phyloP scores from a whole-genome alignment of 495 filamentous ascomycete genomes.

The Annulohypoxylon stygium region DNA sequence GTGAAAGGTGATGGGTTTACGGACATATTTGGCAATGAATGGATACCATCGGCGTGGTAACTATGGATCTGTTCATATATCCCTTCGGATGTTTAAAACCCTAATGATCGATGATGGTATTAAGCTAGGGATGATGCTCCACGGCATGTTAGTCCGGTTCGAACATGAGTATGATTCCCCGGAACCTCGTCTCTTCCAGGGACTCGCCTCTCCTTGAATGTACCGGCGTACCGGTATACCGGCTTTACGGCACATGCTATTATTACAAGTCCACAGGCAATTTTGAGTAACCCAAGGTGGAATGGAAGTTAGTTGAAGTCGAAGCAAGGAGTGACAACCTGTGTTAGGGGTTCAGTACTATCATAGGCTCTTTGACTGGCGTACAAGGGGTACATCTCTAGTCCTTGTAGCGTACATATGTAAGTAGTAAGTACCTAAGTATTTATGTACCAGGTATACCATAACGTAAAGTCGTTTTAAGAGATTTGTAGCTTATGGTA shows the following conservation, averaged over 20 bases:
- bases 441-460: too few species aligned
- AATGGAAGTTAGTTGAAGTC: not conserved
- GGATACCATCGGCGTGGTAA: constrained; percentile 2
- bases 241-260: not conserved
- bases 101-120: not conserved
- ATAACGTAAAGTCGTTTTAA: too few species aligned
- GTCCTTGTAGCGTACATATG: not conserved
- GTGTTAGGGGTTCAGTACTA: not conserved
- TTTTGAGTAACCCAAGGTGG: not conserved
- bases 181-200: not conserved
- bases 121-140: not conserved
- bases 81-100: not conserved
- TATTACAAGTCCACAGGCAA: not conserved
- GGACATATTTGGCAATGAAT: constrained; percentile 4
- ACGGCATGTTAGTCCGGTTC: constrained; percentile 7
- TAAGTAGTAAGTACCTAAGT: not conserved
- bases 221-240: not conserved
- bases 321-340: not conserved
- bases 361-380: not conserved
- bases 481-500: too few species aligned
- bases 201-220: not conserved
- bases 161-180: constrained; percentile 1
- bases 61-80: constrained; percentile 8
- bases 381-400: not conserved
- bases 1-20: constrained; percentile 1